Base-by-base conservation (phyloP, 2,329 filamentous ascomycete species). In the Fusarium anguioides region DNA sequence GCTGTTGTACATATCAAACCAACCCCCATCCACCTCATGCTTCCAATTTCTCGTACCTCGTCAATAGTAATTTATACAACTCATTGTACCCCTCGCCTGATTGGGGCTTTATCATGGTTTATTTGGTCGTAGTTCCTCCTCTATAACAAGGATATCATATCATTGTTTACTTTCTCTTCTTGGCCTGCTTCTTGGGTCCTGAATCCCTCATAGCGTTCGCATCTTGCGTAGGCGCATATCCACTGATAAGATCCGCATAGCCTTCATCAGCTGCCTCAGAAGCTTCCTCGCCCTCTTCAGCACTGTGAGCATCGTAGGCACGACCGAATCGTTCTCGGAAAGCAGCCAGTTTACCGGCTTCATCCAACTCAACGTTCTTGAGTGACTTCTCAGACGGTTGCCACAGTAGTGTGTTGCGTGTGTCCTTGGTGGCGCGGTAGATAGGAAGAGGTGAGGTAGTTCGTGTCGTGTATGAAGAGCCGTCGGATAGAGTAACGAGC, bases 341-440 rank as follows among this genome's bases (percentile, higher is more conserved):
- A 54, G 92, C 91, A 50, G 90, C 91, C 74, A 99, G 81, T 75
- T 91, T 88, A 18, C 96, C 96, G 5, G 96, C 95, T 85, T 98
- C 96, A 78, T 99, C 96, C 66, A 96, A 89, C 81, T 99, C 96
- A 58, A 97, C 86, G 78, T 96, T 97, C 76, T 90, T 83, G 73
- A 99, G 84, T 64, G 91, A 91, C 80, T 89, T 89, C 70, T 91
- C 90, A 60, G 85, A 89, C 0, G 96, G 96, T 78, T 98, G 96
- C 96, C 96, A 99, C 52, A 97, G 81, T 4, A 92, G 83, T 74
- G 92, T 90, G 83, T 98, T 99, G 73, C 93, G 89, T 41, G 91
- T 92, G 82, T 99, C 96, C 80, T 97, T 96, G 62, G 81, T 81
- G 58, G 83, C 82, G 60, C 83, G 82, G 80, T 87, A 86, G 45